These are phyloP conservation scores for Cercospora sojina DNA, from an alignment of 2,329 filamentous ascomycete genomes.

Conservation along the genomic window DNA sequence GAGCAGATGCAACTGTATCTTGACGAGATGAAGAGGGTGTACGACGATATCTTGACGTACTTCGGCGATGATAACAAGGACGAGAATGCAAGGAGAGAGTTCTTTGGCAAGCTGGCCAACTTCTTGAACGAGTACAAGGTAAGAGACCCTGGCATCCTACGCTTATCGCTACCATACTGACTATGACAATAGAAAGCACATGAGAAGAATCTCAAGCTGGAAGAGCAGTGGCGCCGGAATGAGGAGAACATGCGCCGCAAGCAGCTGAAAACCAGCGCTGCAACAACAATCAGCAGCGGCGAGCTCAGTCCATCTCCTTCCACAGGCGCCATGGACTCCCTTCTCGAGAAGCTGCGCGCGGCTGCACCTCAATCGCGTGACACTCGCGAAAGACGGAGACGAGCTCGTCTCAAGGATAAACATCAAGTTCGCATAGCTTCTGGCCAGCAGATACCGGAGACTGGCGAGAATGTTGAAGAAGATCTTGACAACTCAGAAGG, in stretches of 20 bases:
- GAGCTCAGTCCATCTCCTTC: slow-evolving; percentile 56
- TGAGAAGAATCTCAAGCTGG: slow-evolving; percentile 82
- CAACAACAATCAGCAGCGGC: slow-evolving; percentile 33
- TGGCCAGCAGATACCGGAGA: slow-evolving; percentile 82
- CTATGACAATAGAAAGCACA: slow-evolving; percentile 64
- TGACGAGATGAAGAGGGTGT: slow-evolving; percentile 86
- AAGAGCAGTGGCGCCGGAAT: slow-evolving; percentile 80
- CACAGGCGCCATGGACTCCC: slow-evolving; percentile 90
- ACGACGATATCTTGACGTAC: slow-evolving; percentile 93
- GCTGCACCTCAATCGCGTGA: slow-evolving; percentile 88
- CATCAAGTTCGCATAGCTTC: slow-evolving; percentile 88
- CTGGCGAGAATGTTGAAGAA: slow-evolving; percentile 34
- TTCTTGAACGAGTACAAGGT: slow-evolving; percentile 93
- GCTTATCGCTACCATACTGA: slow-evolving; percentile 14
- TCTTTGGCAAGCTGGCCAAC: slow-evolving; percentile 87
- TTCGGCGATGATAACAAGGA: slow-evolving; percentile 93
- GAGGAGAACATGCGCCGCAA: slow-evolving; percentile 93
- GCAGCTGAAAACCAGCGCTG: slow-evolving; percentile 56
- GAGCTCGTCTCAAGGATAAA: slow-evolving; percentile 83
- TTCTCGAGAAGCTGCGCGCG: slow-evolving; percentile 90
- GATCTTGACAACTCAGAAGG: slow-evolving; percentile 27
- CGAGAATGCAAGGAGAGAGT: slow-evolving; percentile 89
- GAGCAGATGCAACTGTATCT: slow-evolving; percentile 93
- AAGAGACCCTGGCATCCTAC: slow-evolving; percentile 31
- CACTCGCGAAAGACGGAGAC: slow-evolving; percentile 80